Conservation (phyloP, 768 basidiomycete genomes). For the Lentinula detonsa region DNA sequence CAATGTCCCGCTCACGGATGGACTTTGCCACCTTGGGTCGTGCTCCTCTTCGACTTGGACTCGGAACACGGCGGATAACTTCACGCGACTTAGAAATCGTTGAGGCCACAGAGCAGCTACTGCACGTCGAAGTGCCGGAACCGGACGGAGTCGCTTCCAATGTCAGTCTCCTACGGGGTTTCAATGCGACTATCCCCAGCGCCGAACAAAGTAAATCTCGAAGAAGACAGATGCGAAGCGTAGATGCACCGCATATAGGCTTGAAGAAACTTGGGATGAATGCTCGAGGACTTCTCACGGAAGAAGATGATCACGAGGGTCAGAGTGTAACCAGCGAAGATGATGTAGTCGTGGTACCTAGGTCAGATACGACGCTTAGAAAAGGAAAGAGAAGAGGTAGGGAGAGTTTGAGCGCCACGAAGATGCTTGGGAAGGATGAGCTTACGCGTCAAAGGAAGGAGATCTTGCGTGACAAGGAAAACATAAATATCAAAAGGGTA, state of each 20-base stretch:
- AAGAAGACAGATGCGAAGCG: constrained; percentile 72
- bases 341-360: constrained; percentile 59
- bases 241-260: constrained; percentile 71
- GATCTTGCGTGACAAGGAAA: constrained; percentile 88
- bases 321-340: constrained; percentile 72
- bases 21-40: constrained; percentile 79
- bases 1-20: constrained; percentile 34
- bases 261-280: constrained; percentile 75
- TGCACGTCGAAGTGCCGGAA: constrained; percentile 68
- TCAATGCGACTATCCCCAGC: constrained; percentile 92
- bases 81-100: constrained; percentile 81
- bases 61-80: constrained; percentile 63
- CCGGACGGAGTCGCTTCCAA: constrained; percentile 62
- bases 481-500: constrained; percentile 83
- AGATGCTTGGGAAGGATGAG: constrained; percentile 79
- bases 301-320: constrained; percentile 47
- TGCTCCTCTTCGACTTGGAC: constrained; percentile 63
- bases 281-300: constrained; percentile 67
- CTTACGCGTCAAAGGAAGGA: constrained; percentile 78
- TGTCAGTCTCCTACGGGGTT: constrained; percentile 83
- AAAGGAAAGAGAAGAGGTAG: constrained; percentile 50
- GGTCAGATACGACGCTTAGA: constrained; percentile 28
- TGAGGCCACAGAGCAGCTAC: constrained; percentile 75
- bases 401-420: constrained; percentile 63
- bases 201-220: constrained; percentile 74